Conservation (phyloP, 257 asterid genomes). For the Plantago elongata region DNA sequence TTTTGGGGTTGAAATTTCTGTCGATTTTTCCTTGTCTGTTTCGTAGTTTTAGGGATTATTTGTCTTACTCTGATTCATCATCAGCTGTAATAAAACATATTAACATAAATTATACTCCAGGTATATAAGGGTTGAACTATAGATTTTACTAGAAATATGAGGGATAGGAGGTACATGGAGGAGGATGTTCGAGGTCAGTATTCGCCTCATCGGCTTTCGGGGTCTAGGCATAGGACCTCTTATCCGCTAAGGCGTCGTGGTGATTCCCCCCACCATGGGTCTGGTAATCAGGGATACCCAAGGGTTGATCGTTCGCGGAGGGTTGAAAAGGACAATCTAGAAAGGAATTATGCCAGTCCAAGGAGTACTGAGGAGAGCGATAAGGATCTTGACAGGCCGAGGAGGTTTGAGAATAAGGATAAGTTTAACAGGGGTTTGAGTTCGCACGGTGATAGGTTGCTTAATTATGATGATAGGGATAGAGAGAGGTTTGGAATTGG, state of each 20-base stretch:
- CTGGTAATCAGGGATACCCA: slow-evolving; percentile 19
- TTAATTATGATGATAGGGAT: slow-evolving; percentile 21
- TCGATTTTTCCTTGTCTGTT: too few species aligned
- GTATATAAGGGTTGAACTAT: background rate
- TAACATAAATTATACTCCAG: background rate
- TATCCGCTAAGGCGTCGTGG: slow-evolving; percentile 24
- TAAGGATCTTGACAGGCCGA: slow-evolving; percentile 6
- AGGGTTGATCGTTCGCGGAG: slow-evolving; percentile 27
- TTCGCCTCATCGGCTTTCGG: slow-evolving; percentile 31
- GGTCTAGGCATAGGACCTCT: slow-evolving; percentile 21
- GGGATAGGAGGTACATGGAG: slow-evolving; percentile 34
- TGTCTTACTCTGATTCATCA: background rate
- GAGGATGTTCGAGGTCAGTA: slow-evolving; percentile 31
- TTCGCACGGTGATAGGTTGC: slow-evolving; percentile 14
- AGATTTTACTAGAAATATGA: slow-evolving; percentile 27
- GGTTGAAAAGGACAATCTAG: slow-evolving; percentile 14
- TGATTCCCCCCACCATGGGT: slow-evolving; percentile 20
- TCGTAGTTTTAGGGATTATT: background rate
- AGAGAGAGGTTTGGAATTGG: slow-evolving; percentile 18
- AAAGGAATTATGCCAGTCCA: too few species aligned
- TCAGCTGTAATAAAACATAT: background rate
- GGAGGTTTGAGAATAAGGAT: slow-evolving; percentile 18
- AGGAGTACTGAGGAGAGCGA: slow-evolving; percentile 1
- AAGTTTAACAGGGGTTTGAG: slow-evolving; percentile 1
- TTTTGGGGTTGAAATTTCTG: too few species aligned